Percentiles rank a stretch among this genome's conserved stretches.
These are phyloP conservation scores for Daedaleopsis sinensis DNA, from an alignment of 768 basidiomycete genomes.

Conservation along the genomic window DNA sequence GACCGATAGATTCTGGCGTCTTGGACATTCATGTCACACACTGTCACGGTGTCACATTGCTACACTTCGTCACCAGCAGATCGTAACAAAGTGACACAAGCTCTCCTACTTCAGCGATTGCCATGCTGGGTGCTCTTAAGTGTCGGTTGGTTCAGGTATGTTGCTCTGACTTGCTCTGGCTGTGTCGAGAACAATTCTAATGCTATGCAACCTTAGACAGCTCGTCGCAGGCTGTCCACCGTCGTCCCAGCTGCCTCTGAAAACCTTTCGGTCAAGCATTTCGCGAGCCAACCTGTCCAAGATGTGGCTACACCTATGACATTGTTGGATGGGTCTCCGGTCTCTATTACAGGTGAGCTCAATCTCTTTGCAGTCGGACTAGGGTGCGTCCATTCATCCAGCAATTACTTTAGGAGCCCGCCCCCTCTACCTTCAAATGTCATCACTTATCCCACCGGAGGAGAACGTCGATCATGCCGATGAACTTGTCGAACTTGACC, in stretches of 20 bases:
- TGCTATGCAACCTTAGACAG: slow-evolving; percentile 3
- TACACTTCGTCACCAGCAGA: not conserved
- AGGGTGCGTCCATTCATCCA: not conserved
- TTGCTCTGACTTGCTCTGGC: not conserved
- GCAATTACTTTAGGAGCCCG: slow-evolving; percentile 35
- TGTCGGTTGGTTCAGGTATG: slow-evolving; percentile 28
- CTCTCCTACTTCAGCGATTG: not conserved
- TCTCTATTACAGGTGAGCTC: not conserved
- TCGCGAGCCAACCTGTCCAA: not conserved
- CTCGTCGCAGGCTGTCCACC: slow-evolving; percentile 23
- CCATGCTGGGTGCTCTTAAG: slow-evolving; percentile 30
- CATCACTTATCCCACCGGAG: slow-evolving; percentile 53
- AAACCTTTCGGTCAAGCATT: not conserved
- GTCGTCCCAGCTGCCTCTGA: slow-evolving; percentile 3
- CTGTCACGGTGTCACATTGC: not conserved
- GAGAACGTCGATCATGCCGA: slow-evolving; percentile 44
- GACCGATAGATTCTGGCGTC: slow-evolving; percentile 17
- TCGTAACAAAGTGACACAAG: not conserved
- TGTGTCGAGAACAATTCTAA: not conserved
- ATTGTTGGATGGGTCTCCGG: not conserved
- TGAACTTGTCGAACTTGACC: slow-evolving; percentile 65
- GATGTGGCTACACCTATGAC: not conserved
- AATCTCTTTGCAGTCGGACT: not conserved
- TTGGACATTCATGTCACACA: not conserved
- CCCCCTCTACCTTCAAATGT: slow-evolving; percentile 66